Evolutionary conservation across 2,329 filamentous ascomycete genomes (phyloP).

Genomic region (Pseudocercospora fijiensis): DNA sequence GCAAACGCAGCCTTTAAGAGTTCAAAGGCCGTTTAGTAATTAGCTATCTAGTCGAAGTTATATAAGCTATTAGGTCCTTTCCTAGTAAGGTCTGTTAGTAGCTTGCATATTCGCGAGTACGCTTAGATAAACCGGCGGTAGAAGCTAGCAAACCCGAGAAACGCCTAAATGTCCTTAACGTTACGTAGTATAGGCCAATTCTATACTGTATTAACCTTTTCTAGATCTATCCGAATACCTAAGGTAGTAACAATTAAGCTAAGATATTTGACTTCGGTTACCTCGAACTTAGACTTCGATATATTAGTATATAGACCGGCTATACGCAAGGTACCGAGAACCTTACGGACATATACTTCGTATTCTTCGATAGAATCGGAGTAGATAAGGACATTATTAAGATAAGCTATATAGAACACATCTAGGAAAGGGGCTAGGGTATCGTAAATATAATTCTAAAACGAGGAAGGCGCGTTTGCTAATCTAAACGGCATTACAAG

Average conservation of each 20-base stretch:
- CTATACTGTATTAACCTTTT: neutral
- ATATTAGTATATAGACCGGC: neutral
- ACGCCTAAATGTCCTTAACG: neutral
- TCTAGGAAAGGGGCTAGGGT: neutral
- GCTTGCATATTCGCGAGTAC: neutral
- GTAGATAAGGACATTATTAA: neutral
- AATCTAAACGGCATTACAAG: conserved; percentile 33
- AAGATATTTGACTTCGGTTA: neutral
- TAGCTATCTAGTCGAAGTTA: neutral
- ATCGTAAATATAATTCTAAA: neutral
- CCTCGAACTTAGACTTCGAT: conserved; percentile 11
- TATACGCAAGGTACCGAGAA: neutral
- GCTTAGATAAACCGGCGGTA: neutral
- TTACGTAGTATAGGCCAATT: neutral
- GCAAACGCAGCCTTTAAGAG: neutral
- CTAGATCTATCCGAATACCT: neutral
- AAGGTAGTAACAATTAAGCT: neutral
- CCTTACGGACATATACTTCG: neutral
- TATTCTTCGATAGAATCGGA: neutral
- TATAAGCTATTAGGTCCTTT: neutral
- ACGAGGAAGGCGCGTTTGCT: neutral
- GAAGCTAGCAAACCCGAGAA: neutral
- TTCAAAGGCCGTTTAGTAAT: neutral
- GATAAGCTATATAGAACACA: neutral
- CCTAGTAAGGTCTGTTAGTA: neutral